A percentile compares a stretch with the other conserved stretches of the same genome.
Evolutionary conservation across 192 early-diverging fungal genomes (phyloP).

Genomic region (Dissophora ornata): DNA sequence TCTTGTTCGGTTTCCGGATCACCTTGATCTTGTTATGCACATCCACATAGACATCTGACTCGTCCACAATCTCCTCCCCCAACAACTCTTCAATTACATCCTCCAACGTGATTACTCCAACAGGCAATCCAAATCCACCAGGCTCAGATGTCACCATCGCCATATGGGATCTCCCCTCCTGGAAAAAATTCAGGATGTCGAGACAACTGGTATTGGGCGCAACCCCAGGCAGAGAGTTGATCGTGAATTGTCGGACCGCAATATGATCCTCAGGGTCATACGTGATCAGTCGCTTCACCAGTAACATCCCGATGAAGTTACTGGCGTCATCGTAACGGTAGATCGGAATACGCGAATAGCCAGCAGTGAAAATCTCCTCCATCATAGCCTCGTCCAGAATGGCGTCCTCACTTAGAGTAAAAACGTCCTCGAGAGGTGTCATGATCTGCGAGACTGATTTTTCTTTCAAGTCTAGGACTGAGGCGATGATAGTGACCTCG

Average conservation of each 20-base stretch:
- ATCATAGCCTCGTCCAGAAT: slow-evolving; percentile 68
- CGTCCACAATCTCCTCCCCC: slow-evolving; percentile 86
- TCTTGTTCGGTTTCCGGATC: slow-evolving; percentile 56
- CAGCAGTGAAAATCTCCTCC: slow-evolving; percentile 72
- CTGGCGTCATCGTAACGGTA: slow-evolving; percentile 65
- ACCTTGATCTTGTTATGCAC: slow-evolving; percentile 69
- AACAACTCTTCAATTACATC: slow-evolving; percentile 89
- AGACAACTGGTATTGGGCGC: slow-evolving; percentile 67
- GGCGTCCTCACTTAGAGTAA: slow-evolving; percentile 71
- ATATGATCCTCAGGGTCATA: slow-evolving; percentile 77
- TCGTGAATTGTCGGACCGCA: slow-evolving; percentile 68
- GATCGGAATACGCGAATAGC: slow-evolving; percentile 84
- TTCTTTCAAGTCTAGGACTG: slow-evolving; percentile 81
- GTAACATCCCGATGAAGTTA: slow-evolving; percentile 80
- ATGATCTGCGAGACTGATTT: slow-evolving; percentile 76
- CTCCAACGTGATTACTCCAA: slow-evolving; percentile 85
- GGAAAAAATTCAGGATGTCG: slow-evolving; percentile 86
- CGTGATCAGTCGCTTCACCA: slow-evolving; percentile 81
- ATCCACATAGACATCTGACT: slow-evolving; percentile 75
- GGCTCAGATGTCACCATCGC: slow-evolving; percentile 69
- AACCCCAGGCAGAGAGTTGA: slow-evolving; percentile 65
- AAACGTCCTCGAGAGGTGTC: slow-evolving; percentile 79
- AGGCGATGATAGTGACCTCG: slow-evolving; percentile 83
- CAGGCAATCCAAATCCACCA: slow-evolving; percentile 64
- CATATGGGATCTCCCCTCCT: slow-evolving; percentile 86